phyloP scores from a whole-genome alignment of 495 filamentous ascomycete genomes.

The Penicillium desertorum region DNA sequence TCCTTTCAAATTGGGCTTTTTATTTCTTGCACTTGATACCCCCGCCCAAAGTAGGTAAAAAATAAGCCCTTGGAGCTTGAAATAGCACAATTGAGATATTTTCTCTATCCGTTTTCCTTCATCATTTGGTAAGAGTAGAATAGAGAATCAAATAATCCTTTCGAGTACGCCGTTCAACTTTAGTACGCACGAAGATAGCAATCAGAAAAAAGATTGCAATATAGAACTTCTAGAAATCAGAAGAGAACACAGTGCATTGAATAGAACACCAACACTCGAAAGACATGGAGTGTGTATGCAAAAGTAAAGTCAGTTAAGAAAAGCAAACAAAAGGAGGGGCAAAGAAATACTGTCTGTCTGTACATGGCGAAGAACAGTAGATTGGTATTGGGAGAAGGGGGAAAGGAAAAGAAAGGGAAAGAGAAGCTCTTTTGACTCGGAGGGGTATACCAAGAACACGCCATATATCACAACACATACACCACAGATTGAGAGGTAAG shows the following conservation, averaged over 20 bases:
- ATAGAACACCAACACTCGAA: constrained; percentile 9
- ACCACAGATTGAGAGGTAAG: constrained; percentile 7
- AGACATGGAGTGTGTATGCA: constrained; percentile 3
- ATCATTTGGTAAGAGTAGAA: too few relatives aligned
- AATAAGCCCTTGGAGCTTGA: background rate
- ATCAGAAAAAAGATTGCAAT: background rate
- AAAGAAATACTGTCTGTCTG: constrained; percentile 12
- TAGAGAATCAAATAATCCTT: background rate
- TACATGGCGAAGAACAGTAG: constrained; percentile 17
- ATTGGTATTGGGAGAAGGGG: background rate
- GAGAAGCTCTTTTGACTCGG: constrained; percentile 28
- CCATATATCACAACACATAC: constrained; percentile 29
- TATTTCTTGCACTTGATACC: background rate
- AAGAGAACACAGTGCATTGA: constrained; percentile 1
- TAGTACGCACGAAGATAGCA: background rate
- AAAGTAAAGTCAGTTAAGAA: constrained; percentile 7
- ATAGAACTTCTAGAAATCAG: background rate
- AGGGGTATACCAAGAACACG: constrained; percentile 37
- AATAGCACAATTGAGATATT: background rate
- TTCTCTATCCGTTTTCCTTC: too few relatives aligned
- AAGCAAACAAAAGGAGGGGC: constrained; percentile 2
- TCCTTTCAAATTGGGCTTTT: background rate
- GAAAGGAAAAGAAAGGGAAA: constrained; percentile 8
- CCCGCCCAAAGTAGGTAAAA: background rate
- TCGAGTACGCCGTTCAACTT: background rate